These are phyloP conservation scores for Circinella minor DNA, from an alignment of 371 early-diverging fungal genomes.

Conservation along the genomic window DNA sequence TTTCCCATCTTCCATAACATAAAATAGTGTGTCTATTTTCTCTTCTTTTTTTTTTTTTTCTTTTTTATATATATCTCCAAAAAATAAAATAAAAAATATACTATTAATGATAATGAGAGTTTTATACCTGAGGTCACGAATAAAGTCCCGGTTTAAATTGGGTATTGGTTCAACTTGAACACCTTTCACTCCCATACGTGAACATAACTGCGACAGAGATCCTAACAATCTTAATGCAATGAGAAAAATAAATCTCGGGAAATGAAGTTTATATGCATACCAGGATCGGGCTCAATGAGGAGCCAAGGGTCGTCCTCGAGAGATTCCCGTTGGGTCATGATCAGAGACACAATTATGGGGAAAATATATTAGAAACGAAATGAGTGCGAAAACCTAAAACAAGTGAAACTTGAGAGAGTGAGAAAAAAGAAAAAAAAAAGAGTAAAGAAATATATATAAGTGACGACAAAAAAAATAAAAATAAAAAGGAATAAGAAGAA, in stretches of 20 bases:
- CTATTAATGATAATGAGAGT: too few relatives aligned
- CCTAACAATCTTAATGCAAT: conserved; percentile 18
- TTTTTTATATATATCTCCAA: too few relatives aligned
- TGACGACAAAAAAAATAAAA: conserved; percentile 6
- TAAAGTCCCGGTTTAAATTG: conserved; percentile 25
- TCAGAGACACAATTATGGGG: conserved; percentile 11
- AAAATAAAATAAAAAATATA: too few relatives aligned
- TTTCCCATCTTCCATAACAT: too few relatives aligned
- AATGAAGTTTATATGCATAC: background rate
- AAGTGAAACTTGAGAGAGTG: background rate
- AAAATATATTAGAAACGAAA: conserved; percentile 1
- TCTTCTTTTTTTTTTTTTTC: too few relatives aligned
- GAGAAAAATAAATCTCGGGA: conserved; percentile 5
- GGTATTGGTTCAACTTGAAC: conserved; percentile 38
- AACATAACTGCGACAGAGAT: conserved; percentile 26
- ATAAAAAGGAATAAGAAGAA: background rate
- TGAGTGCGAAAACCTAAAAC: background rate
- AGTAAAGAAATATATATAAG: background rate
- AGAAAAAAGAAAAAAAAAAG: background rate
- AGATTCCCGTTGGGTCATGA: conserved; percentile 20
- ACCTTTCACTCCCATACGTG: conserved; percentile 31
- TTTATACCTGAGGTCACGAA: conserved; percentile 24
- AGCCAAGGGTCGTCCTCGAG: conserved; percentile 27
- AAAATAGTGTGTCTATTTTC: too few relatives aligned
- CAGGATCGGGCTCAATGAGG: conserved; percentile 27